Base-by-base conservation (phyloP, 2,329 filamentous ascomycete genomes). In the Fusarium virguliforme region DNA sequence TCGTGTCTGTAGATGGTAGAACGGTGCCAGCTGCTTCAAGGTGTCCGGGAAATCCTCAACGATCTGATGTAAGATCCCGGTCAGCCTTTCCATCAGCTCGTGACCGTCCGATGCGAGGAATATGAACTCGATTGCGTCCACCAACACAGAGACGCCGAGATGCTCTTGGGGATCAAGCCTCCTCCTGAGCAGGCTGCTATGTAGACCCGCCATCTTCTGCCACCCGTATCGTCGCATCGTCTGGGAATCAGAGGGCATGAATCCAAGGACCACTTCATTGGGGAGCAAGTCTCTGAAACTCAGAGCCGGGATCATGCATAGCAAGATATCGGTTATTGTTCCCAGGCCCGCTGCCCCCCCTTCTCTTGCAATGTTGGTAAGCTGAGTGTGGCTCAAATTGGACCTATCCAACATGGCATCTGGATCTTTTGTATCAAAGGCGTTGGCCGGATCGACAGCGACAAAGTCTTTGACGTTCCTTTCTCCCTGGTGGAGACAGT, bases 231-330 rank as follows among this genome's bases (percentile, higher is more conserved):
- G 22, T 15, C 8, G 22, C 26, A 24, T 43, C n/a, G 1, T 51
- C 6, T 13, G 6, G 3, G 6, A 35, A 9, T 18, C 18, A 18
- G 40, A 6, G 18, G 37, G 56, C 10, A 35, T 22, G 4, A 15
- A 22, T 8, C 8, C 15, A 37, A 46, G 30, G 2, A 59, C 12
- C 1, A 15, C 30, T 6, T 48, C 24, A 15, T 59, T 59, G 1
- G 56, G 56, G 28, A 59, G 22, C 10, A 48, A 4, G 9, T 59
- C 56, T 22, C 30, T 26, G 22, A 13, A 59, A 3, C 56, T 22
- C 2, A 59, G n/a, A 6, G 56, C 56, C 3, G 56, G 56, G 26
- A 59, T 28, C 30, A 59, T 6, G 8, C 56, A 59, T 6, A 59
- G 28, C 18, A 48, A 30, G 26, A 59, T 37, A 4, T 59, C 56